Conservation (phyloP, 106 monocot genomes). For the Dendrobium chrysotoxum region DNA sequence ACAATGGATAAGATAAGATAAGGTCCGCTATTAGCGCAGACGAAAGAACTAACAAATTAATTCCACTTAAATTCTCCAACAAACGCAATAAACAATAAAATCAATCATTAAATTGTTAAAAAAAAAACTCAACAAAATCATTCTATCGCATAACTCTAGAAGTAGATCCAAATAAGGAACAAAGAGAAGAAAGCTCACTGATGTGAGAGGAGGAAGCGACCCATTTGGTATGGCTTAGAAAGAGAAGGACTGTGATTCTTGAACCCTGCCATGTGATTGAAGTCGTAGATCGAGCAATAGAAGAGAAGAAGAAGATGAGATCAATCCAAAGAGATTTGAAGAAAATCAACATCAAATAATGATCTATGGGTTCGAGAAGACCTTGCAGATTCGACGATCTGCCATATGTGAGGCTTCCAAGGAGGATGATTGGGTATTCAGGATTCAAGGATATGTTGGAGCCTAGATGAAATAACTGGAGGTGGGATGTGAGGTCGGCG, state of each 20-base stretch:
- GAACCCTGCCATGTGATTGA: neutral
- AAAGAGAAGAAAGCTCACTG: conserved; percentile 16
- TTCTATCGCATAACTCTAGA: neutral
- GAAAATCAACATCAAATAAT: neutral
- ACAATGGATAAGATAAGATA: too few relatives aligned
- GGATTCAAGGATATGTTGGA: too few relatives aligned
- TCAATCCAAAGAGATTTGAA: neutral
- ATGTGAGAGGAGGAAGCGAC: conserved; percentile 51
- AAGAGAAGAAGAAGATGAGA: conserved; percentile 1
- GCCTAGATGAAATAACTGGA: too few relatives aligned
- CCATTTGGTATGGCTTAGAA: conserved; percentile 55
- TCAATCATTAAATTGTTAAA: neutral
- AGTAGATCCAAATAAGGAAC: neutral
- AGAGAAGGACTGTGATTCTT: conserved; percentile 25
- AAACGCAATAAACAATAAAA: neutral
- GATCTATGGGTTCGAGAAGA: neutral
- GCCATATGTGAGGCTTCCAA: too few relatives aligned
- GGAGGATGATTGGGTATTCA: too few relatives aligned
- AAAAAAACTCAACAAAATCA: neutral
- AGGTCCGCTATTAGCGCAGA: too few relatives aligned
- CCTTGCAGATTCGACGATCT: too few relatives aligned
- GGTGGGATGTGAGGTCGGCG: too few relatives aligned
- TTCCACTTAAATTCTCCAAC: neutral
- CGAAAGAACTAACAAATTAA: neutral
- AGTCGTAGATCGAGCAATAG: neutral